These are phyloP conservation scores for Microcos paniculata DNA, from an alignment of 345 rosid genomes.

Conservation along the genomic window DNA sequence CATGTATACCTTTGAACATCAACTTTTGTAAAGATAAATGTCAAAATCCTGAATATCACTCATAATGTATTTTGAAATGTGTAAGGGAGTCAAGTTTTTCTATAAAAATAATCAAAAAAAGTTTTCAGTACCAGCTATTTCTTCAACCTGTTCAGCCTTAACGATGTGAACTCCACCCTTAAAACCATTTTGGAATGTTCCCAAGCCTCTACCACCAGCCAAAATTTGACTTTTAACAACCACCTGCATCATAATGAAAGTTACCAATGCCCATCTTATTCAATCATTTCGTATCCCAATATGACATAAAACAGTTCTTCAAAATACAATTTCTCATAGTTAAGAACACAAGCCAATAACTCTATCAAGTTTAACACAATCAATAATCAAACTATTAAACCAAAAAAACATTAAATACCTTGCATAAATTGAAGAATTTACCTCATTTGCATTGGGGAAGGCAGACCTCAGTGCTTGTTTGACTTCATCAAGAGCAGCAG, in stretches of 20 bases:
- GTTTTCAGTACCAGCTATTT: constrained; percentile 59
- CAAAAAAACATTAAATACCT: not conserved
- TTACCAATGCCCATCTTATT: not conserved
- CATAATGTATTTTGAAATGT: not conserved
- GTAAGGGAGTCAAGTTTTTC: not conserved
- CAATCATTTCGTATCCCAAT: not conserved
- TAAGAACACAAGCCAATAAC: not conserved
- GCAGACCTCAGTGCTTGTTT: constrained; percentile 52
- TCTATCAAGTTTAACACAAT: not conserved
- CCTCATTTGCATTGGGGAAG: constrained; percentile 80
- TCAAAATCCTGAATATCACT: not conserved
- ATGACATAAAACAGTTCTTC: not conserved
- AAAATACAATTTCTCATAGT: not conserved
- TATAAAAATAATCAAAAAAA: not conserved
- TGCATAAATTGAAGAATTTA: constrained; percentile 7
- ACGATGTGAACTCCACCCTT: constrained; percentile 98
- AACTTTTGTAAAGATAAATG: not conserved
- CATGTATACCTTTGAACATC: not conserved
- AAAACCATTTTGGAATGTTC: constrained; percentile 84
- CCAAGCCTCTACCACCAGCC: constrained; percentile 99
- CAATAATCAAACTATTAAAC: not conserved
- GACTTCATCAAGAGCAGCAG: constrained; percentile 62
- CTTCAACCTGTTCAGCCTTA: constrained; percentile 67
- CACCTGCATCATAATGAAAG: constrained; percentile 48
- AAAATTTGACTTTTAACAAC: constrained; percentile 97